phyloP scores from a whole-genome alignment of 495 filamentous ascomycete genomes.

The Penicillium ucsense region DNA sequence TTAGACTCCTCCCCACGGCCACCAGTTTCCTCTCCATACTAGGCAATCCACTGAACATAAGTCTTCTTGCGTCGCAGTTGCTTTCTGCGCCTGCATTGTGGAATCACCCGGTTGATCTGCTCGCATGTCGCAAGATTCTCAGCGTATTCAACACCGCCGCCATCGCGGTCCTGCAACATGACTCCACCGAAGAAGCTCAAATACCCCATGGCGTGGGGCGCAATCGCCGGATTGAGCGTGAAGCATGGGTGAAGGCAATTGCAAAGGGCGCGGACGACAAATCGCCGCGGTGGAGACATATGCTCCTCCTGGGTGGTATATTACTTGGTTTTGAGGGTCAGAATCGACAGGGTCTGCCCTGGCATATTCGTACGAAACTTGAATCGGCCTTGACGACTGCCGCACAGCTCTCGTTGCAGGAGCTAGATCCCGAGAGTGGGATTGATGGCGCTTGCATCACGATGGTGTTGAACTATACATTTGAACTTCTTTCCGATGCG shows the following conservation, averaged over 20 bases:
- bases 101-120: constrained; percentile 61
- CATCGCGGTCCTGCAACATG: constrained; percentile 51
- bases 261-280: constrained; percentile 75
- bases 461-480: constrained; percentile 69
- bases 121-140: constrained; percentile 63
- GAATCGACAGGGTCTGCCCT: constrained; percentile 52
- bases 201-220: constrained; percentile 23
- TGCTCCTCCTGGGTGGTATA: constrained; percentile 70
- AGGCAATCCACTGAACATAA: constrained; percentile 82
- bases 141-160: constrained; percentile 84
- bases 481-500: constrained; percentile 58
- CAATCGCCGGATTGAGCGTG: constrained; percentile 43
- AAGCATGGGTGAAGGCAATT: constrained; percentile 78
- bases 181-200: constrained; percentile 31
- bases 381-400: constrained; percentile 72
- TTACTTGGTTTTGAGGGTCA: constrained; percentile 71
- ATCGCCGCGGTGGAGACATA: constrained; percentile 81
- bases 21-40: constrained; percentile 73
- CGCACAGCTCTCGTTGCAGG: constrained; percentile 63
- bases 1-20: constrained; percentile 69
- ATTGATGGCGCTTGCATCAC: constrained; percentile 53
- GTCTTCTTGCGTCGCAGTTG: constrained; percentile 82
- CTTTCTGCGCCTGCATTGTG: constrained; percentile 82
- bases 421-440: constrained; percentile 36
- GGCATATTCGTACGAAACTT: constrained; percentile 55